phyloP scores from a whole-genome alignment of 805 yeast genomes.

The Nakazawaea wickerhamii region DNA sequence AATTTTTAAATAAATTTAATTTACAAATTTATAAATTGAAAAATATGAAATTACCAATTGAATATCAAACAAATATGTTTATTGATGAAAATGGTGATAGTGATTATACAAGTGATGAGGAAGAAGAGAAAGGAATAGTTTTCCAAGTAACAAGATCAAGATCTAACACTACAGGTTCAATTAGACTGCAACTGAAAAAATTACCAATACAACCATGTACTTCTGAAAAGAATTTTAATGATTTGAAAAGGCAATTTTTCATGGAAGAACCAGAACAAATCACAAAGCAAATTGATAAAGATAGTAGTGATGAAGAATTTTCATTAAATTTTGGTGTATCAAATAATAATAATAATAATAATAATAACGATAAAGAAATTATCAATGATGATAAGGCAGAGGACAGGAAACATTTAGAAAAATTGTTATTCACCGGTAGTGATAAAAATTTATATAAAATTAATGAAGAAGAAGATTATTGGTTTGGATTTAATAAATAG shows the following conservation, averaged over 20 bases:
- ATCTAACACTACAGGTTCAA: slow-evolving; percentile 13
- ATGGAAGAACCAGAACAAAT: not conserved
- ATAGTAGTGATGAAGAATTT: slow-evolving; percentile 6
- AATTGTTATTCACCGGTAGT: not conserved
- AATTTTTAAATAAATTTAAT: slow-evolving; percentile 5
- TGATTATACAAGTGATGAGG: slow-evolving; percentile 1
- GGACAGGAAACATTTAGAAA: slow-evolving; percentile 1
- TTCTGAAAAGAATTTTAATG: slow-evolving; percentile 9
- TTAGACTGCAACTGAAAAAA: not conserved
- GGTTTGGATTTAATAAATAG: slow-evolving; percentile 14
- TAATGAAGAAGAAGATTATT: slow-evolving; percentile 11
- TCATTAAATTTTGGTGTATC: slow-evolving; percentile 4
- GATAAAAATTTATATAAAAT: slow-evolving; percentile 6
- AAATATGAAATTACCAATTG: slow-evolving; percentile 6
- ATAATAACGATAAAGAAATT: not conserved
- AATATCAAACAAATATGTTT: slow-evolving; percentile 11
- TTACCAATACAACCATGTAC: not conserved
- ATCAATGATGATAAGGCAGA: not conserved
- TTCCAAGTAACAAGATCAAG: slow-evolving; percentile 9
- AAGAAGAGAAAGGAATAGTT: slow-evolving; percentile 9
- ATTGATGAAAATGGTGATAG: slow-evolving; percentile 7
- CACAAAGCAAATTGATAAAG: not conserved
- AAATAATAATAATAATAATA: not conserved
- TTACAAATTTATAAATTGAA: slow-evolving; percentile 6
- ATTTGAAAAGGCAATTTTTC: slow-evolving; percentile 3